Base-by-base conservation (phyloP, 2,329 filamentous ascomycete genomes). In the Zymoseptoria brevis region DNA sequence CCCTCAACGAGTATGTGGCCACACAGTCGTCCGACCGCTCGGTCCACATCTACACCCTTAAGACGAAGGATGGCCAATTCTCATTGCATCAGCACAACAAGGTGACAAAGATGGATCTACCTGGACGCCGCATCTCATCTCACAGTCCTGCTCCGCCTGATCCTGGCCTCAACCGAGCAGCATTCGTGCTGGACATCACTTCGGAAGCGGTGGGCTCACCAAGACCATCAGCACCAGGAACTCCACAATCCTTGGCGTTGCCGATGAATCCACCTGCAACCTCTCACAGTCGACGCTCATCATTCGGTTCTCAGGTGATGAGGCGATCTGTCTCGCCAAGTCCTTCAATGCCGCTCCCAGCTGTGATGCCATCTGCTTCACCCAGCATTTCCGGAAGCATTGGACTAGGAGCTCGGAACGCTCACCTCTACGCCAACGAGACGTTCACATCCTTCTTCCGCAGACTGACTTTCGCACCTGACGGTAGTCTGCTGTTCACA, bases 11-110 rank as follows among this genome's bases (percentile, higher is more conserved):
- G 76, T 99, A 92, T 74, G 92, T 99, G 61, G 94, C 94, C 45
- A 99, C 94, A 1, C 94, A 99, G 73, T 99, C 94, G 6, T 99
- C 94, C 4, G 94, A 99, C 76, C 88, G 94, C 72, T 96, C 94
- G 1, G 93, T 97, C 13, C 95, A 99, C 74, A 94, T 99, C 66
- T 99, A 99, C 77, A 93, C 89, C 0, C 79, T 99, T 63, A 96
- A 90, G 78, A 96, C 89, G 21, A 99, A 97, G 71, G 94, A 99
- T 69, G 94, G 94, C 29, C 90, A 96, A 67, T 96, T 96, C 72
- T 91, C 90, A 0, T 80, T 99, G 55, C 82, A 81, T 57, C 86
- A 90, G 19, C 86, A 87, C 72, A 84, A 88, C 61, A 92, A 92
- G 73, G 82, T 97, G 64, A 87, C 90, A 53, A 94, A 89, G 77